Evolutionary conservation across 345 rosid genomes (phyloP).

Genomic region (Noccaea bulbosa): DNA sequence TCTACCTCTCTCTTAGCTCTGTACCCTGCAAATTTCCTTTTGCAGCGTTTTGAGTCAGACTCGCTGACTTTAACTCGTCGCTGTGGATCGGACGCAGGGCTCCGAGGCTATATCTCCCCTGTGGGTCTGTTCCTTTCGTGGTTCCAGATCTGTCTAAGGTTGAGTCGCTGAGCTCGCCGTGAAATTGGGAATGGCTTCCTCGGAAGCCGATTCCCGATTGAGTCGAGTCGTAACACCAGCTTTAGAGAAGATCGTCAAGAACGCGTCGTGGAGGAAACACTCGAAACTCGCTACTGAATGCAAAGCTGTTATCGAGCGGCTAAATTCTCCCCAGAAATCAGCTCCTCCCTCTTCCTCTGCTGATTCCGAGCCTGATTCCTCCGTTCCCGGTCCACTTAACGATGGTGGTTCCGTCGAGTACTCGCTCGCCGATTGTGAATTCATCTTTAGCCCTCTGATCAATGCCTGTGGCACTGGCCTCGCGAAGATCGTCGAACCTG

Average conservation of each 20-base stretch:
- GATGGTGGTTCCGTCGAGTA: conserved; percentile 71
- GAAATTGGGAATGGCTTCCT: conserved; percentile 94
- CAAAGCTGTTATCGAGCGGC: conserved; percentile 78
- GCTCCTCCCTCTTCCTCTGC: conserved; percentile 40
- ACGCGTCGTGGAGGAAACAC: conserved; percentile 97
- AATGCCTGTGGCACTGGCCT: conserved; percentile 72
- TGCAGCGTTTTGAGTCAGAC: conserved; percentile 31
- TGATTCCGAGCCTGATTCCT: conserved; percentile 48
- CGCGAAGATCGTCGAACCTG: conserved; percentile 90
- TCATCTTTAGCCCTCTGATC: conserved; percentile 80
- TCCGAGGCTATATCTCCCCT: conserved; percentile 17
- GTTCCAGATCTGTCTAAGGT: conserved; percentile 48
- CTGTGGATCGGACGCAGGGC: conserved; percentile 37
- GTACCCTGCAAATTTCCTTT: conserved; percentile 25
- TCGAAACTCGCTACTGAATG: conserved; percentile 89
- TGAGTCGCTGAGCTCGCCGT: conserved; percentile 47
- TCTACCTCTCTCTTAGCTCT: conserved; percentile 32
- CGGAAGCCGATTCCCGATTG: conserved; percentile 99
- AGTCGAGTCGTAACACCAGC: conserved; percentile 75
- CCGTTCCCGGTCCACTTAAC: conserved; percentile 81
- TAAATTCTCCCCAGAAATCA: conserved; percentile 50
- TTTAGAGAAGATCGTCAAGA: conserved; percentile 81
- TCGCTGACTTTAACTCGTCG: conserved; percentile 33
- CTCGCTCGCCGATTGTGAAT: conserved; percentile 80
- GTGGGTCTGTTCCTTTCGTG: neutral